These are phyloP conservation scores for Dichomitus squalens DNA, from an alignment of 1,284 basidiomycete genomes.

Conservation along the genomic window DNA sequence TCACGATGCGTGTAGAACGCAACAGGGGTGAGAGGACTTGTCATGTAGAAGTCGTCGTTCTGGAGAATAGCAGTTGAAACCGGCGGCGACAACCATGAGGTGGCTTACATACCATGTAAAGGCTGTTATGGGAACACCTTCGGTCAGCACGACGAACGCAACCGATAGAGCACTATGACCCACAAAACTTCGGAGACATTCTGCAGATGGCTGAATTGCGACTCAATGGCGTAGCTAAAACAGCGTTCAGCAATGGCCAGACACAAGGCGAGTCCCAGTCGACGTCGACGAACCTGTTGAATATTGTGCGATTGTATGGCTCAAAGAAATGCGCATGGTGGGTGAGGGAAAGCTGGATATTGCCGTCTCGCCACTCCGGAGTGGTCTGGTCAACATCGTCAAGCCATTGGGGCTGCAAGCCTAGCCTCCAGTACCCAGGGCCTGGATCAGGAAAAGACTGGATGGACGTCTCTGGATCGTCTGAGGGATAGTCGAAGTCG, in stretches of 20 bases:
- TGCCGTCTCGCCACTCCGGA: conserved; percentile 25
- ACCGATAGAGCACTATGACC: not conserved
- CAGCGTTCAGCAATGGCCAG: not conserved
- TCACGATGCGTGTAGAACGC: conserved; percentile 32
- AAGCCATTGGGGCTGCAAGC: conserved; percentile 31
- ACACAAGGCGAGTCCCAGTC: not conserved
- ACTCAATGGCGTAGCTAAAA: conserved; percentile 32
- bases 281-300: conserved; percentile 29
- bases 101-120: conserved; percentile 37
- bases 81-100: no score
- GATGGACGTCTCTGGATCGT: conserved; percentile 10
- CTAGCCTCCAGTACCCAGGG: conserved; percentile 26
- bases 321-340: conserved; percentile 33
- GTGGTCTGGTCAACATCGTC: conserved; percentile 13
- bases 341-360: conserved; percentile 27
- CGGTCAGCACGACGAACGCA: not conserved
- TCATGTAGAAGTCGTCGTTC: conserved; percentile 35
- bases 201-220: conserved; percentile 30
- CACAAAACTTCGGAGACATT: conserved; percentile 30
- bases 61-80: conserved; percentile 4
- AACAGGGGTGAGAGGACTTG: conserved; percentile 24
- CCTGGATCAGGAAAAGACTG: conserved; percentile 24
- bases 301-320: conserved; percentile 29
- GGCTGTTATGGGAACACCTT: conserved; percentile 9
- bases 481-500: conserved; percentile 24